Evolutionary conservation across 352 stramenopile species (phyloP).

Genomic region (Globisporangium recalcitrans): DNA sequence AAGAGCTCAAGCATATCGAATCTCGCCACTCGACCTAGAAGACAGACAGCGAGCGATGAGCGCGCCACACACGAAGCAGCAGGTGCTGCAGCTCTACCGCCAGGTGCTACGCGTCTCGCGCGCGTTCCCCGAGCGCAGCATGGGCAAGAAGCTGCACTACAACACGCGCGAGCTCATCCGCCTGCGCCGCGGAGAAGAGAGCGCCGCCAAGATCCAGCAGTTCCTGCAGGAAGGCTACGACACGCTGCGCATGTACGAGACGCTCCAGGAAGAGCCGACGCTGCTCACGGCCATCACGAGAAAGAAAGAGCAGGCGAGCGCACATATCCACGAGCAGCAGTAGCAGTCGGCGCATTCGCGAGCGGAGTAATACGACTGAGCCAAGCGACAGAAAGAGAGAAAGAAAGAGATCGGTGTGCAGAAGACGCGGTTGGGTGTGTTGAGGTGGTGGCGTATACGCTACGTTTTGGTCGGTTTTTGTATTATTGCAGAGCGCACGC

Average conservation of each 20-base stretch:
- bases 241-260: slow-evolving; percentile 53
- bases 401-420: background rate
- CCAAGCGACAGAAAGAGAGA: background rate
- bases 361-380: background rate
- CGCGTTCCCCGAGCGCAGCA: slow-evolving; percentile 48
- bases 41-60: background rate
- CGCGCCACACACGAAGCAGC: slow-evolving; percentile 12
- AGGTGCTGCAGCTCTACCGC: slow-evolving; percentile 65
- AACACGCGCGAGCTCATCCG: slow-evolving; percentile 70
- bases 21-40: background rate
- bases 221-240: slow-evolving; percentile 48
- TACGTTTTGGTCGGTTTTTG: background rate
- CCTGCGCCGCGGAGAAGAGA: slow-evolving; percentile 48
- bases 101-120: slow-evolving; percentile 42
- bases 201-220: slow-evolving; percentile 28
- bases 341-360: background rate
- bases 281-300: slow-evolving; percentile 56
- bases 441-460: background rate
- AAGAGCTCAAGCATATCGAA: background rate
- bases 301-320: slow-evolving; percentile 26
- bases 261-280: slow-evolving; percentile 36
- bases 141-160: slow-evolving; percentile 67
- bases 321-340: slow-evolving; percentile 5
- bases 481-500: slow-evolving; percentile 43
- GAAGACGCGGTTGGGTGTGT: background rate